Evolutionary conservation across 179 eudicot species (phyloP).

Genomic region (Corrigiola litoralis): DNA sequence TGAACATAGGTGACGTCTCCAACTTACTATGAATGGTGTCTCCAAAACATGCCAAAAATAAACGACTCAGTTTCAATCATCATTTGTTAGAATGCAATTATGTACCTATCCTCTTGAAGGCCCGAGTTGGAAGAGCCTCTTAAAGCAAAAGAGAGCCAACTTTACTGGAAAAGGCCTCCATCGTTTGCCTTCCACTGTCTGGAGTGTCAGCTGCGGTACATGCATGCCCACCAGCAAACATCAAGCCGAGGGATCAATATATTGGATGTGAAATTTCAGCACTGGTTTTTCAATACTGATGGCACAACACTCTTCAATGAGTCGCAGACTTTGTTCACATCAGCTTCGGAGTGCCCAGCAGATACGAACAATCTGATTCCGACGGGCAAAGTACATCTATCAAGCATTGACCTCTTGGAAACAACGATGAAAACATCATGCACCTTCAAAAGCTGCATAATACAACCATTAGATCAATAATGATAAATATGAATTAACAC

Average conservation of each 20-base stretch:
- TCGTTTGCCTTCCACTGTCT: no score
- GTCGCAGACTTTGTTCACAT: constrained; percentile 47
- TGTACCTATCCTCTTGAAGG: no score
- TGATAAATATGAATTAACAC: not conserved
- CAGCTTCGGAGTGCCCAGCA: constrained; percentile 70
- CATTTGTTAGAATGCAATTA: no score
- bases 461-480: not conserved
- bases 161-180: no score
- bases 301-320: constrained; percentile 53
- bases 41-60: no score
- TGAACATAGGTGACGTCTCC: no score
- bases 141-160: no score
- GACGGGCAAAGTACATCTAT: constrained; percentile 61
- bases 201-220: not conserved
- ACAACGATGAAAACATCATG: constrained; percentile 55
- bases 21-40: no score
- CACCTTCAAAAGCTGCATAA: constrained; percentile 58
- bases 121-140: no score
- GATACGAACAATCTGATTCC: constrained; percentile 73
- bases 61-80: no score
- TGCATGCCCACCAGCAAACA: not conserved
- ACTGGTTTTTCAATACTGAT: constrained; percentile 21
- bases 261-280: constrained; percentile 11
- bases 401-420: constrained; percentile 65
- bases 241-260: not conserved